Conservation (phyloP, 2,329 filamentous ascomycete genomes). For the Orbilia blumenaviensis region DNA sequence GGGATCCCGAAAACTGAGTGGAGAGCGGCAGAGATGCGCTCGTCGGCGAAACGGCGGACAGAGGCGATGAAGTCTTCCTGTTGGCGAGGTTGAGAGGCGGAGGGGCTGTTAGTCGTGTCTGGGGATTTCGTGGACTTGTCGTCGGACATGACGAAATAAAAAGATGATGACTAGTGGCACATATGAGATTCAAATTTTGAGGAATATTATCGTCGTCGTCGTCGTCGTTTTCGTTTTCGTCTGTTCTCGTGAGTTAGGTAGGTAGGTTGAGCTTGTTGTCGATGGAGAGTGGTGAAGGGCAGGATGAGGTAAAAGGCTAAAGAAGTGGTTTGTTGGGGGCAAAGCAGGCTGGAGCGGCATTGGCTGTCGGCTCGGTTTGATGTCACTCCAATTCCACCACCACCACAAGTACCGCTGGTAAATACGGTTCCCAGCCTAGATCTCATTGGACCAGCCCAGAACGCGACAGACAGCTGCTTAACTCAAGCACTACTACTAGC, state of each 20-base stretch:
- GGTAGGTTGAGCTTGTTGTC: not conserved
- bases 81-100: conserved; percentile 31
- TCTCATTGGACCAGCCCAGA: no score
- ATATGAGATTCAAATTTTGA: not conserved
- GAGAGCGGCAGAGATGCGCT: conserved; percentile 56
- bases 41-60: conserved; percentile 57
- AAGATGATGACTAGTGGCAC: not conserved
- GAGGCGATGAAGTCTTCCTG: conserved; percentile 55
- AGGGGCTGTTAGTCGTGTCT: conserved; percentile 11
- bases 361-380: conserved; percentile 12
- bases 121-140: conserved; percentile 41
- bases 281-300: not conserved
- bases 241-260: not conserved
- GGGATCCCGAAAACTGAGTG: conserved; percentile 58
- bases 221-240: not conserved
- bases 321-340: conserved; percentile 21
- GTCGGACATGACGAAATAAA: conserved; percentile 45
- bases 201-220: not conserved
- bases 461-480: no score
- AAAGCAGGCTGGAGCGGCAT: not conserved
- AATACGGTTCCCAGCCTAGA: no score
- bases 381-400: conserved; percentile 12
- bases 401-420: not conserved
- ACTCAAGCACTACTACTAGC: no score
- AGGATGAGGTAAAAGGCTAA: conserved; percentile 18